Base-by-base conservation (phyloP, 139 green algal genomes). In the Ettlia oleoabundans region DNA sequence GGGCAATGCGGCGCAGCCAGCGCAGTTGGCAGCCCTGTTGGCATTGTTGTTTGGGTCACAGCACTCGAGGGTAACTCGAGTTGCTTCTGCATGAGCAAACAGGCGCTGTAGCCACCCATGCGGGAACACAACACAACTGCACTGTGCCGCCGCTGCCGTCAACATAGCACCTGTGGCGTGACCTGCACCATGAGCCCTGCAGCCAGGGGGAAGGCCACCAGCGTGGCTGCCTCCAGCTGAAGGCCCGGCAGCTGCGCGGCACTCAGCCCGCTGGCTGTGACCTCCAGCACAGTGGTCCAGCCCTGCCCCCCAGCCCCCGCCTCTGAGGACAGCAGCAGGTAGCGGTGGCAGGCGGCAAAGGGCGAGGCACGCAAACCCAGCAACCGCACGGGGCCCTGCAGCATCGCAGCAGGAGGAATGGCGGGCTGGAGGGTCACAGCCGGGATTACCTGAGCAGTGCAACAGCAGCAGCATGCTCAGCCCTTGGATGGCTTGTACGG, bases 331-430 rank as follows among this genome's bases (percentile, higher is more conserved):
- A 83, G 65, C 47, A 83, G 78, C 64, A 83, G 65, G 78, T 83
- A 77, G 66, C 66, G 32, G 78, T 76, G 78, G 47, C 26, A n/a
- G 37, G 55, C 4, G 51, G 51, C 51, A 18, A 26, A 26, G 10
- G 66, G 51, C 13, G 65, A 68, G 47, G 51, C 33, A 26, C 19
- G 30, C 24, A 83, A 28, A n/a, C 55, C 22, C 21, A 78, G 43
- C 65, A 83, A 51, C 4, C 66, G 78, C 37, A 83, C 78, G 35
- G 38, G 52, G 65, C 65, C 65, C 78, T 83, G 78, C 65, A 69
- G 28, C n/a, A 28, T 28, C 19, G 41, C 68, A 76, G 63, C n/a
- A n/a, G n/a, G n/a, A n/a, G n/a, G n/a, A n/a, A n/a, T n/a, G n/a
- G n/a, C n/a, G n/a, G n/a, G n/a, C n/a, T n/a, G n/a, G n/a, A n/a